Base-by-base conservation (phyloP, 177 flowering plant species). In the Vitis hybrid region DNA sequence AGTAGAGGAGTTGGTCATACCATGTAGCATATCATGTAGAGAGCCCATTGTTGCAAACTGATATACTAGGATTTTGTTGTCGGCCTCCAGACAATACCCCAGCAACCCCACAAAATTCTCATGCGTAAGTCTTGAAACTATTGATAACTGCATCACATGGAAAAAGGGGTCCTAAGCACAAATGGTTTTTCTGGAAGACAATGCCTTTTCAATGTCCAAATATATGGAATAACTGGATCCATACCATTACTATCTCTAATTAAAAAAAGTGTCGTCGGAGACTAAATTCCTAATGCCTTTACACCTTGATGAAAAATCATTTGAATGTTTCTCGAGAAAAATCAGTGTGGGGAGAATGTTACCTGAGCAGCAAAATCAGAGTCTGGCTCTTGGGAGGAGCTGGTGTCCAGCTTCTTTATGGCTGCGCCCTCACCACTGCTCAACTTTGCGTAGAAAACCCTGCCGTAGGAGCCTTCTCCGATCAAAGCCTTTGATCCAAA, bases 401-500 rank as follows among this genome's bases (percentile, higher is more conserved):
- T 72, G 7, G 88, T 73, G 63, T 92, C 97, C 48, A 92, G 76
- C 78, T 87, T 90, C 80, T 92, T 93, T 39, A 93, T 78, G 3
- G 98, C 98, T 13, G 81, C 90, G 57, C 58, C 66, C 50, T 68
- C 54, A 1, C 92, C 98, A 71, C 65, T 65, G 53, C 69, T 81
- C 18, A 88, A 70, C 74, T 81, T 89, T 16, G 88, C 98, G 70
- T 65, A 76, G 71, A 86, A 93, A 59, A 91, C 97, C 2, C 96
- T 84, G 63, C 91, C 96, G 73, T 90, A 92, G 3, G 97, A 92
- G 10, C 97, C 97, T 82, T 93, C 98, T n/a, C 98, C 98, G 6
- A 93, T 82, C 82, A 93, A 82, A 53, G 93, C 80, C 69, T 93
- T 88, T 1, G 77, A 8, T 5, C 98, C 97, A 67, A 93, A 93